These are phyloP conservation scores for Penicillium sp. DNA, from an alignment of 2,329 filamentous ascomycete genomes.

Conservation along the genomic window DNA sequence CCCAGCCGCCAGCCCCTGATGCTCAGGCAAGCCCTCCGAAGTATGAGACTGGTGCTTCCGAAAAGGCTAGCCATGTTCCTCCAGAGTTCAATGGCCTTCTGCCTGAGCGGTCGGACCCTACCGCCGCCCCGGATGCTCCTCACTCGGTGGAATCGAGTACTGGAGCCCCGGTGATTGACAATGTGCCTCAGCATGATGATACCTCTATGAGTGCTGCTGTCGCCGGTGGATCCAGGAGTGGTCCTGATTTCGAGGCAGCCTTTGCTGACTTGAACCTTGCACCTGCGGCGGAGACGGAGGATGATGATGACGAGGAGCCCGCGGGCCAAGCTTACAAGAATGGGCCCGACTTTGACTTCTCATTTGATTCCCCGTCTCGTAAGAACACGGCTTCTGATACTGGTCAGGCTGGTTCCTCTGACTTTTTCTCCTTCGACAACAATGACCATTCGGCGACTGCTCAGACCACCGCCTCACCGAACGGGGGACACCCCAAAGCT, in stretches of 20 bases:
- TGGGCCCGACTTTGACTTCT: constrained; percentile 43
- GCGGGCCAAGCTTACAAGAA: constrained; percentile 32
- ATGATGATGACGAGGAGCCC: constrained; percentile 57
- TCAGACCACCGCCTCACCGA: constrained; percentile 38
- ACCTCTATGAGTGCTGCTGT: constrained; percentile 12
- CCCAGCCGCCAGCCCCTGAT: constrained; percentile 48
- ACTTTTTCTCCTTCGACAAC: constrained; percentile 39
- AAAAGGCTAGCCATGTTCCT: constrained; percentile 29
- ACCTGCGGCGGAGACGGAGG: constrained; percentile 43
- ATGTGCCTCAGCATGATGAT: constrained; percentile 29
- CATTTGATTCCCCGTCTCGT: constrained; percentile 42
- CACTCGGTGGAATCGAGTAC: constrained; percentile 37
- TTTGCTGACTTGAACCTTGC: constrained; percentile 45
- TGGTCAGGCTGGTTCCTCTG: constrained; percentile 26
- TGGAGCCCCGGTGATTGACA: constrained; percentile 36
- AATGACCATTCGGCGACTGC: constrained; percentile 34
- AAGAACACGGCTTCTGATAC: constrained; percentile 23
- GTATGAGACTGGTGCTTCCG: constrained; percentile 30
- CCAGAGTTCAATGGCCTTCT: constrained; percentile 40
- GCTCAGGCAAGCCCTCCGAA: constrained; percentile 55
- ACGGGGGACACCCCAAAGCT: constrained; percentile 38
- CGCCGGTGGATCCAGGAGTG: constrained; percentile 27
- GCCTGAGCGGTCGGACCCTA: constrained; percentile 39
- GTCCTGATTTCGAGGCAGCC: constrained; percentile 45
- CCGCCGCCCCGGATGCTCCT: constrained; percentile 35